Conservation (phyloP, 2,329 filamentous ascomycete species). For the Aaosphaeria arxii region DNA sequence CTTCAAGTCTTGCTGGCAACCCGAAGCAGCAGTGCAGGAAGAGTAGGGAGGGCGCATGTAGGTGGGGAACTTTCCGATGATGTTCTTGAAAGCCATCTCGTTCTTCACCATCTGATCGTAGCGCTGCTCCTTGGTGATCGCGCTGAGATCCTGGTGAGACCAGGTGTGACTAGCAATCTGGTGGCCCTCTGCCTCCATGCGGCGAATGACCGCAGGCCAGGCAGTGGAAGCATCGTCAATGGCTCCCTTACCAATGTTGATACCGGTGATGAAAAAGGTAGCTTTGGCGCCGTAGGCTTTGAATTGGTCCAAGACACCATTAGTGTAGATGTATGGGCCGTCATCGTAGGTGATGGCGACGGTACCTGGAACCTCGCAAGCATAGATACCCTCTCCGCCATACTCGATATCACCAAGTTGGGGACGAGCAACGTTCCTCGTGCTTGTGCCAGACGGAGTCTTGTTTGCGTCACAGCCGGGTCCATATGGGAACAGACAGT, state of each 20-base stretch:
- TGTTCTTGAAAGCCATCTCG: slow-evolving; percentile 55
- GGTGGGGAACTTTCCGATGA: slow-evolving; percentile 54
- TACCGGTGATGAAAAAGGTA: slow-evolving; percentile 65
- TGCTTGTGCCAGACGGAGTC: slow-evolving; percentile 53
- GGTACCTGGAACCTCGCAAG: slow-evolving; percentile 52
- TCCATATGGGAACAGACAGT: slow-evolving; percentile 60
- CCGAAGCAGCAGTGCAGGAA: slow-evolving; percentile 41
- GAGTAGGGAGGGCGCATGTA: slow-evolving; percentile 52
- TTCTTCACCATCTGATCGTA: slow-evolving; percentile 52
- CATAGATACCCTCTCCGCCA: slow-evolving; percentile 56
- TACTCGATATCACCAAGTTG: slow-evolving; percentile 55
- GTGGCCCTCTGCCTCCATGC: slow-evolving; percentile 55
- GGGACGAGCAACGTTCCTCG: slow-evolving; percentile 50
- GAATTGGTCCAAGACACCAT: slow-evolving; percentile 58
- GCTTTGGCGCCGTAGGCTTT: slow-evolving; percentile 59
- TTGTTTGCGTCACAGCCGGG: slow-evolving; percentile 59
- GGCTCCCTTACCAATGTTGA: slow-evolving; percentile 54
- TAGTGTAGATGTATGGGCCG: slow-evolving; percentile 61
- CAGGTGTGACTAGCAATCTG: slow-evolving; percentile 61
- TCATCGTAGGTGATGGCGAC: slow-evolving; percentile 68
- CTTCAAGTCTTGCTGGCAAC: slow-evolving; percentile 38
- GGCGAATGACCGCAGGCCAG: slow-evolving; percentile 52
- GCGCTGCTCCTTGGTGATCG: slow-evolving; percentile 41
- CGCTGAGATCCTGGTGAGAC: slow-evolving; percentile 50
- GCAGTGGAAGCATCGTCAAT: slow-evolving; percentile 51